Percentiles rank a stretch among this genome's conserved stretches.
These are phyloP conservation scores for Polyporus tsugae DNA, from an alignment of 1,284 basidiomycete species.

Conservation along the genomic window DNA sequence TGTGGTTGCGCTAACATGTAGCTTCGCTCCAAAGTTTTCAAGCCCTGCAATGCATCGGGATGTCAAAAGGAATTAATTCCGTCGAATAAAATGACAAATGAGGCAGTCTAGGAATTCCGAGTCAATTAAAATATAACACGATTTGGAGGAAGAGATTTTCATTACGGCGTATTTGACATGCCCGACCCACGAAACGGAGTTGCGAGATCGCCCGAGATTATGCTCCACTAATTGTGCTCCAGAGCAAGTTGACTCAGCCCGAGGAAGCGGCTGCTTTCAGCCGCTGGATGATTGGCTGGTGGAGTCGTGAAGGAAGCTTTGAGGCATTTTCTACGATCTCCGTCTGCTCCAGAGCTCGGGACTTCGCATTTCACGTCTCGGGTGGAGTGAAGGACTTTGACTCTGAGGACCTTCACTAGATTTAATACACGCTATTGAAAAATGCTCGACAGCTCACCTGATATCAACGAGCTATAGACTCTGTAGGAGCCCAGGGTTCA, in stretches of 20 bases:
- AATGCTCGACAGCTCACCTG: background rate
- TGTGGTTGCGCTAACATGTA: background rate
- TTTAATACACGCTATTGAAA: background rate
- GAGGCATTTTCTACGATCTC: background rate
- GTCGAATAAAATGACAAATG: background rate
- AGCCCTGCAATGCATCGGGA: background rate
- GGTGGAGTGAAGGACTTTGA: background rate
- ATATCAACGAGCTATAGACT: background rate
- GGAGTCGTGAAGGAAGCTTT: background rate
- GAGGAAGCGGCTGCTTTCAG: background rate
- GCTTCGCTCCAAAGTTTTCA: background rate
- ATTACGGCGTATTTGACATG: background rate
- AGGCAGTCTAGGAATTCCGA: background rate
- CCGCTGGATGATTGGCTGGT: background rate
- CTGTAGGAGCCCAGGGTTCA: background rate
- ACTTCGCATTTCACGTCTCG: background rate
- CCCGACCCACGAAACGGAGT: background rate
- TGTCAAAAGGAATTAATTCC: background rate
- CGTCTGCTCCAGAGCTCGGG: background rate
- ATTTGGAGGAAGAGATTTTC: conserved; percentile 1
- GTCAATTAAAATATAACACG: background rate
- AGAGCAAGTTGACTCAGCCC: background rate
- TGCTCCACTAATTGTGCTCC: background rate
- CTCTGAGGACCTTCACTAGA: background rate
- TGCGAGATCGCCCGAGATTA: background rate